Conservation (phyloP, 768 basidiomycete genomes). For the Auricularia auricula-judae region DNA sequence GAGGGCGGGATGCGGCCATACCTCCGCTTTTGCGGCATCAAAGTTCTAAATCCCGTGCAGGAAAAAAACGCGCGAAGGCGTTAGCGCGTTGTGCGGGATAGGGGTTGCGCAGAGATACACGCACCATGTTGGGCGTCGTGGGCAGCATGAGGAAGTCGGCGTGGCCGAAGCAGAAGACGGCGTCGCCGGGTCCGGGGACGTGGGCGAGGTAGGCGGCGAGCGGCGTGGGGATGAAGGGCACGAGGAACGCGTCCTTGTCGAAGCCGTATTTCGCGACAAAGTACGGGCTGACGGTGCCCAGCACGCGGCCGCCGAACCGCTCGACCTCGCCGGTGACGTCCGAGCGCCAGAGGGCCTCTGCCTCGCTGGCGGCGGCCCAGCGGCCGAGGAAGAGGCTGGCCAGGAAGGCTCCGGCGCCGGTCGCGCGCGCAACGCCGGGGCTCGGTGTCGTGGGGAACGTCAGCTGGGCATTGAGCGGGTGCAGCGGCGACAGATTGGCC, state of each 20-base stretch:
- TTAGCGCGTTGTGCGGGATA: conserved; percentile 35
- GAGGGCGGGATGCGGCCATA: conserved; percentile 77
- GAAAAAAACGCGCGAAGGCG: not conserved
- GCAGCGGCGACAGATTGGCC: conserved; percentile 58
- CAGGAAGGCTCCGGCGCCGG: conserved; percentile 59
- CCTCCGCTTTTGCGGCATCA: conserved; percentile 1
- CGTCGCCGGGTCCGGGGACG: conserved; percentile 59
- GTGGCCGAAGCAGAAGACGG: conserved; percentile 69
- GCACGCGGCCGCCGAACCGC: conserved; percentile 30
- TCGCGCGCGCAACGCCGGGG: not conserved
- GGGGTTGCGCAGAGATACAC: conserved; percentile 11
- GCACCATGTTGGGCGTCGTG: conserved; percentile 29
- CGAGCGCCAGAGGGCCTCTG: conserved; percentile 70
- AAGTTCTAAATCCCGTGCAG: not conserved
- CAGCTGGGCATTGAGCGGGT: conserved; percentile 61
- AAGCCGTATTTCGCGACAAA: conserved; percentile 75
- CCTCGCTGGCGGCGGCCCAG: conserved; percentile 61
- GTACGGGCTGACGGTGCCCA: conserved; percentile 61
- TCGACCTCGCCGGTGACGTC: conserved; percentile 2
- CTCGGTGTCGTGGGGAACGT: not conserved
- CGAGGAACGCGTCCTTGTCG: conserved; percentile 42
- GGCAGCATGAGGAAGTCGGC: conserved; percentile 71
- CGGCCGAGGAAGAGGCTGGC: conserved; percentile 61
- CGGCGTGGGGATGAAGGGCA: conserved; percentile 64
- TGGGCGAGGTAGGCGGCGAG: conserved; percentile 70